Conservation (phyloP, 208 protist species). For the Polymyxa betae region DNA sequence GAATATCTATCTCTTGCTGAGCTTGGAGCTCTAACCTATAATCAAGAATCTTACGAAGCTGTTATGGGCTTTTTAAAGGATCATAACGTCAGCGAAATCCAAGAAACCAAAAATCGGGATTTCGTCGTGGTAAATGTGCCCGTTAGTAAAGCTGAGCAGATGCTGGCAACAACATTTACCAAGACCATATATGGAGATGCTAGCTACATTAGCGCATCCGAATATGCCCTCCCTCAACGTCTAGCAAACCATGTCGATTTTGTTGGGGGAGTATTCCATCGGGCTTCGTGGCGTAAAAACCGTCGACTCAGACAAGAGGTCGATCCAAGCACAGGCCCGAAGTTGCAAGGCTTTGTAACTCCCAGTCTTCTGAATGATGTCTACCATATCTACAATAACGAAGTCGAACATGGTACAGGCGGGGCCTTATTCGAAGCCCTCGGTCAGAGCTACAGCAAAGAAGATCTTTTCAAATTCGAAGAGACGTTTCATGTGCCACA, state of each 20-base stretch:
- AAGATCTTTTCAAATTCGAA: not conserved
- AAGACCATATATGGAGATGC: not conserved
- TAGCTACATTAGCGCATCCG: not conserved
- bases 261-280: not conserved
- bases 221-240: not conserved
- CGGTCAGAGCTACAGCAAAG: slow-evolving; percentile 29
- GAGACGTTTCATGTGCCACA: not conserved
- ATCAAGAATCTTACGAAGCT: not conserved
- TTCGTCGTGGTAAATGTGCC: slow-evolving; percentile 6
- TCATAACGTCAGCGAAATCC: not conserved
- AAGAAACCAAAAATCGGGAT: slow-evolving; percentile 17
- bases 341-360: not conserved
- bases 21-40: slow-evolving; percentile 17
- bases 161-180: not conserved
- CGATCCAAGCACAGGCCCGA: not conserved
- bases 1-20: slow-evolving; percentile 7
- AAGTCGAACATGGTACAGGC: not conserved
- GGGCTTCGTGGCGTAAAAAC: not conserved
- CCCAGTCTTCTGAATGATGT: not conserved
- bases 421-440: slow-evolving; percentile 37
- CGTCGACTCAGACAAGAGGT: not conserved
- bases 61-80: not conserved
- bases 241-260: slow-evolving; percentile 10
- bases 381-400: not conserved
- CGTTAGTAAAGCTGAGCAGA: not conserved